phyloP scores from a whole-genome alignment of 768 basidiomycete species.

The Mycena indigotica region DNA sequence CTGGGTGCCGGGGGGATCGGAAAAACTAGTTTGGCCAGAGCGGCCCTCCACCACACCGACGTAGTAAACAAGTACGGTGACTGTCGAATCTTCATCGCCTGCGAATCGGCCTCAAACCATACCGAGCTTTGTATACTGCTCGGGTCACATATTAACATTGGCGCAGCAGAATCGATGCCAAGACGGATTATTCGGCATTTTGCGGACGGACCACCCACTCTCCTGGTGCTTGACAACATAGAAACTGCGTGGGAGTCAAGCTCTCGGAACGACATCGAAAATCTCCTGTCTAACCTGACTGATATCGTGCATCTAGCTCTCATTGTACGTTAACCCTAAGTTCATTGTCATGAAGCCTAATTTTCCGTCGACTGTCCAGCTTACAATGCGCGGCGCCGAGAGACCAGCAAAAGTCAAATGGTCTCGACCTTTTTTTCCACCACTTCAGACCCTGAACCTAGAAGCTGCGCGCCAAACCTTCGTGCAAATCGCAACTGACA shows the following conservation, averaged over 20 bases:
- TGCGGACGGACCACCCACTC: neutral
- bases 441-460: neutral
- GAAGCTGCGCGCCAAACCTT: constrained; percentile 10
- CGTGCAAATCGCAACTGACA: constrained; percentile 10
- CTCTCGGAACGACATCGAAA: constrained; percentile 1
- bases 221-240: constrained; percentile 11
- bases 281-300: constrained; percentile 2
- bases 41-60: constrained; percentile 2
- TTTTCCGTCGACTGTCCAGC: neutral
- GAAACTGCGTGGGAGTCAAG: constrained; percentile 7
- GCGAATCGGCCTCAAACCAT: neutral
- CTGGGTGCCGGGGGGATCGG: constrained; percentile 6
- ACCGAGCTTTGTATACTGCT: neutral
- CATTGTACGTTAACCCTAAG: neutral
- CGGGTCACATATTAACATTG: neutral
- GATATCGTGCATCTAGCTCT: constrained; percentile 3
- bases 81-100: constrained; percentile 1
- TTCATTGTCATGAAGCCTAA: neutral
- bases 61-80: neutral
- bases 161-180: neutral
- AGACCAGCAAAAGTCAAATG: constrained; percentile 5
- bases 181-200: neutral
- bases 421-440: constrained; percentile 7
- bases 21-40: constrained; percentile 6
- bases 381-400: constrained; percentile 14